Evolutionary conservation across 78 protist genomes (phyloP), one percentile per base, ranked within the genome.

Genomic region (Dictyostelium capitatum): DNA sequence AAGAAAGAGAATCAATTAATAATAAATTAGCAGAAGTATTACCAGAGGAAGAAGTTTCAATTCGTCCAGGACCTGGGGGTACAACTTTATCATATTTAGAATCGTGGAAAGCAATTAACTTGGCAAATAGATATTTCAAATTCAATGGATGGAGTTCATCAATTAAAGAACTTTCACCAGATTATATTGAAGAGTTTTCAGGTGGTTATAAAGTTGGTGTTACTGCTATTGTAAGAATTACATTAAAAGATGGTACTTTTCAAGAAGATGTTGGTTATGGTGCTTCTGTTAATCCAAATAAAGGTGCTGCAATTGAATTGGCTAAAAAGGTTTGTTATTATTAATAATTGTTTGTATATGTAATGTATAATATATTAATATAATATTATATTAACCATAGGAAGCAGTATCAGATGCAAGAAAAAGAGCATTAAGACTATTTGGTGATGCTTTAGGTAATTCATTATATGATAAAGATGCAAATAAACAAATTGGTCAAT

Each of bases 191-290:
- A 7, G 46, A 80, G 92, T 51, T 80, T 51, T 5, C 5, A 28
- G 82, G 17, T 9, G n/a, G 12, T 57, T 96, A 30, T 57, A 80
- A 23, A 46, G 59, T 30, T 32, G 95, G 89, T 23, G 53, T 72
- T 20, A 77, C 94, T 1, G 92, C 95, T 5, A 75, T 73, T 19
- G 84, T 97, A 12, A 67, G 96, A 32, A 80, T 97, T 8, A 81
- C 67, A 10, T 78, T 97, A 19, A 89, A 93, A 51, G 79, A 94
- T 80, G 98, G 98, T 46, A 59, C 98, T 4, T 90, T 62, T 50
- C 98, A 94, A 82, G 98, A 97, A 11, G 98, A 94, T 67, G 89
- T 97, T 11, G 98, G 98, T 14, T 95, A 65, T 53, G 98, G 98
- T 43, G 23, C 51, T 6, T 2, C 25, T 20, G 82, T 81, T 12